Conservation (phyloP, 1,139 yeast species). For the Zygosaccharomyces sapae region DNA sequence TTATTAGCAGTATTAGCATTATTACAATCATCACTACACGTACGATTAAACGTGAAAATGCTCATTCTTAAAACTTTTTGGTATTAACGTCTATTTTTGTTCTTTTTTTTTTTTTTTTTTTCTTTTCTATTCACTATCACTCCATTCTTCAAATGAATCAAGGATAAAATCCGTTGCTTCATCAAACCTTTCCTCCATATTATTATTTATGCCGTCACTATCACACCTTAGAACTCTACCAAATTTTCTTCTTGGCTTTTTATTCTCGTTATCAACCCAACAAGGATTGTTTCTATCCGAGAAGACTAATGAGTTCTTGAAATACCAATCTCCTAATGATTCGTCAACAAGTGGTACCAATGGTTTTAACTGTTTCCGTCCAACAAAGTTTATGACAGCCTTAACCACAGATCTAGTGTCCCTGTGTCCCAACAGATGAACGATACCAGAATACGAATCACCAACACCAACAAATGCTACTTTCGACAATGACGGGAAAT, state of each 20-base stretch:
- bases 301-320: constrained; percentile 77
- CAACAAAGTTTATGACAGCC: constrained; percentile 70
- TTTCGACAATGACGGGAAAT: constrained; percentile 61
- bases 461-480: constrained; percentile 85
- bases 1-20: neutral
- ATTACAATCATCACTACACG: constrained; percentile 1
- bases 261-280: constrained; percentile 62
- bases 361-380: constrained; percentile 62
- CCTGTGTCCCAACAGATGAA: constrained; percentile 83
- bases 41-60: neutral
- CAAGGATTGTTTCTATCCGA: constrained; percentile 70
- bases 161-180: constrained; percentile 80
- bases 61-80: too few relatives aligned
- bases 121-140: constrained; percentile 31
- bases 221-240: constrained; percentile 81
- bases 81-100: too few relatives aligned
- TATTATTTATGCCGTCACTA: constrained; percentile 69
- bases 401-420: constrained; percentile 60
- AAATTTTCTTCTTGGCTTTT: constrained; percentile 81
- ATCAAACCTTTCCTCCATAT: constrained; percentile 75
- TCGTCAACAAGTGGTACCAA: constrained; percentile 86
- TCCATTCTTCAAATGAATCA: constrained; percentile 57
- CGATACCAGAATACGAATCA: constrained; percentile 81
- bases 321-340: constrained; percentile 80
- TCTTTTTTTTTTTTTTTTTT: neutral